These are phyloP conservation scores for Ricinus communis DNA, from an alignment of 345 rosid genomes.

Conservation along the genomic window DNA sequence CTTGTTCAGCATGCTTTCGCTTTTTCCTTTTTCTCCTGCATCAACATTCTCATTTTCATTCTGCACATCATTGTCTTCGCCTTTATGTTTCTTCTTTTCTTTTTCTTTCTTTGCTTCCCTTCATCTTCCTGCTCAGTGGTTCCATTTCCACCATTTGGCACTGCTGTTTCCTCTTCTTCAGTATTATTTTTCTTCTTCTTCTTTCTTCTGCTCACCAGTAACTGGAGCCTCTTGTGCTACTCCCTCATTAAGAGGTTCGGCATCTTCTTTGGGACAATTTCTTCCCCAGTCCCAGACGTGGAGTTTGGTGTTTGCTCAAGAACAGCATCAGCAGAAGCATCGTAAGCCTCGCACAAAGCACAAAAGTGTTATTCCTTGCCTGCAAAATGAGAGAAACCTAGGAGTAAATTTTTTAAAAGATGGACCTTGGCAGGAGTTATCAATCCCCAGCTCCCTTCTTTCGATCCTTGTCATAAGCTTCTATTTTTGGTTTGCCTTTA, in stretches of 20 bases:
- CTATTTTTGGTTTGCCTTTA: slow-evolving; percentile 89
- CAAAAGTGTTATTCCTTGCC: neutral
- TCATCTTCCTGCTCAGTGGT: slow-evolving; percentile 34
- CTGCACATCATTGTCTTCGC: slow-evolving; percentile 1
- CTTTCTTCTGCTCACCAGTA: slow-evolving; percentile 42
- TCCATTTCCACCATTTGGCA: slow-evolving; percentile 32
- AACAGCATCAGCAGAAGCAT: slow-evolving; percentile 68
- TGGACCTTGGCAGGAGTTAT: slow-evolving; percentile 83
- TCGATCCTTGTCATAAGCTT: slow-evolving; percentile 75
- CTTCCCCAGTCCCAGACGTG: slow-evolving; percentile 20
- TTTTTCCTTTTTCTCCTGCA: slow-evolving; percentile 36
- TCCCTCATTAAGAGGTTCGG: slow-evolving; percentile 23
- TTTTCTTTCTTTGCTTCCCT: slow-evolving; percentile 37
- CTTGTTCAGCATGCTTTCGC: slow-evolving; percentile 36
- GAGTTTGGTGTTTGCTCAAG: slow-evolving; percentile 46
- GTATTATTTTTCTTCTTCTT: slow-evolving; percentile 50
- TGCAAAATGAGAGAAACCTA: neutral
- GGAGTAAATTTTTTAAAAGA: neutral
- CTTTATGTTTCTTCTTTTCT: slow-evolving; percentile 51
- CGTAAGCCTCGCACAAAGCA: slow-evolving; percentile 57
- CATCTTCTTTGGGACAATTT: slow-evolving; percentile 28
- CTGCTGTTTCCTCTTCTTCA: slow-evolving; percentile 24
- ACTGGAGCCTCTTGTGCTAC: slow-evolving; percentile 24
- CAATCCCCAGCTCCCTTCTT: slow-evolving; percentile 70
- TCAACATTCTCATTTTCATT: slow-evolving; percentile 29